These are phyloP conservation scores for Lachnellula willkommii DNA, from an alignment of 2,329 filamentous ascomycete species.

Conservation along the genomic window DNA sequence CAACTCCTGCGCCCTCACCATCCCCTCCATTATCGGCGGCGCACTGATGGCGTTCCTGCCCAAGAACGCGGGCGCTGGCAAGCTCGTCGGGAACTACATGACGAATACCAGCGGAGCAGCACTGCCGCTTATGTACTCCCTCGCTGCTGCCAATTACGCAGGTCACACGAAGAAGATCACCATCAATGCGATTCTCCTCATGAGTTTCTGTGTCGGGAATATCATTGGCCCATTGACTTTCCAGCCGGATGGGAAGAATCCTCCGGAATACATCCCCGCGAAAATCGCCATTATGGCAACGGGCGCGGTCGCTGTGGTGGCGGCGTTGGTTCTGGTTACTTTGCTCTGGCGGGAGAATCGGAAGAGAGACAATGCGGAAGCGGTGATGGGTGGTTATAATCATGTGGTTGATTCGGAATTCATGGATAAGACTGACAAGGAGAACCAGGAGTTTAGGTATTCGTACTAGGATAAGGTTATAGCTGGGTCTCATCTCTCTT, in stretches of 20 bases:
- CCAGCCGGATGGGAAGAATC: constrained; percentile 39
- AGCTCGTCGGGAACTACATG: constrained; percentile 41
- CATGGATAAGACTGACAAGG: constrained; percentile 14
- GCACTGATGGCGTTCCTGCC: constrained; percentile 37
- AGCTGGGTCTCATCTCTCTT: too few species aligned
- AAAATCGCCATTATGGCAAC: constrained; percentile 45
- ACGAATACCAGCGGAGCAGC: constrained; percentile 40
- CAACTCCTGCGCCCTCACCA: constrained; percentile 1
- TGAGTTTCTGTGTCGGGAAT: constrained; percentile 46
- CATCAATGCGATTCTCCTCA: background rate
- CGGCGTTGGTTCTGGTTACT: constrained; percentile 1
- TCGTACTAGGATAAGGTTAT: background rate
- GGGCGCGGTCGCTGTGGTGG: constrained; percentile 2
- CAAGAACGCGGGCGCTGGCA: constrained; percentile 36
- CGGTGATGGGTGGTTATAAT: constrained; percentile 1
- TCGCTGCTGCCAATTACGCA: constrained; percentile 25
- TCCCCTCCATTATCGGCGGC: constrained; percentile 43
- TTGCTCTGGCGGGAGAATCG: constrained; percentile 8
- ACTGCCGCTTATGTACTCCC: constrained; percentile 37
- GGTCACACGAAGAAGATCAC: constrained; percentile 40
- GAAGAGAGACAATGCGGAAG: constrained; percentile 6
- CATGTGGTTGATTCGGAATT: constrained; percentile 7
- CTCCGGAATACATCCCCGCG: constrained; percentile 46
- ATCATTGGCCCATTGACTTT: constrained; percentile 54
- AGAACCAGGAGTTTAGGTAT: constrained; percentile 16